phyloP scores from a whole-genome alignment of 306 rosid species.

The Carpinus viminea region DNA sequence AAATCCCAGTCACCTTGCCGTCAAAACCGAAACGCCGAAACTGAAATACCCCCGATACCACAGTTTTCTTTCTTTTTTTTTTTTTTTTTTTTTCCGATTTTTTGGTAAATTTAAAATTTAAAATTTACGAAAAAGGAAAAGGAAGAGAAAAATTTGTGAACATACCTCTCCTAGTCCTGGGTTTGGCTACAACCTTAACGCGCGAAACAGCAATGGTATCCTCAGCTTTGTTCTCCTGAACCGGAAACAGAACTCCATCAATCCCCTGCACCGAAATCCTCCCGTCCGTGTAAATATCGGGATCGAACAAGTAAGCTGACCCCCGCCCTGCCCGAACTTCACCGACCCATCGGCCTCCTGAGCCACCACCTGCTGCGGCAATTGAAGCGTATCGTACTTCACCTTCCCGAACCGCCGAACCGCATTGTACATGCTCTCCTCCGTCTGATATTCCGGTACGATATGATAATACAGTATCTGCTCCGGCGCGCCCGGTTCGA shows the following conservation, averaged over 20 bases:
- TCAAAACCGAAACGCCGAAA: no score
- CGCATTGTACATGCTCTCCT: constrained; percentile 39
- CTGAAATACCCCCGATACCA: no score
- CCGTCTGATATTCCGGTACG: constrained; percentile 38
- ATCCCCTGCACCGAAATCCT: constrained; percentile 39
- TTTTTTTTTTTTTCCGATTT: no score
- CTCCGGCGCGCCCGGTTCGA: constrained; percentile 41
- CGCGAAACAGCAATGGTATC: constrained; percentile 14
- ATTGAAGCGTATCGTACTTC: constrained; percentile 27
- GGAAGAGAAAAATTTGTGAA: not conserved
- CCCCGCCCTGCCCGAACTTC: constrained; percentile 30
- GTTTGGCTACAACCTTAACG: constrained; percentile 26
- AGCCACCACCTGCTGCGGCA: constrained; percentile 35
- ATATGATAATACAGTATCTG: constrained; percentile 35
- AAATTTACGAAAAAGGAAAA: not conserved
- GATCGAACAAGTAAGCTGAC: constrained; percentile 35
- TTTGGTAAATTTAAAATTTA: no score
- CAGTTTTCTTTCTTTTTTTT: no score
- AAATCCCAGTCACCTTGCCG: no score
- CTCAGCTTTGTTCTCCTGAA: constrained; percentile 6
- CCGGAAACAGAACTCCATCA: constrained; percentile 38
- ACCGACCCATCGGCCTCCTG: constrained; percentile 40
- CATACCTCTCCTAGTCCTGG: constrained; percentile 34
- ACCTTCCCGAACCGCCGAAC: constrained; percentile 34
- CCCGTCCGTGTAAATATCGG: constrained; percentile 39